Base-by-base conservation (phyloP, 768 basidiomycete genomes). In the Agrocybe praecox region DNA sequence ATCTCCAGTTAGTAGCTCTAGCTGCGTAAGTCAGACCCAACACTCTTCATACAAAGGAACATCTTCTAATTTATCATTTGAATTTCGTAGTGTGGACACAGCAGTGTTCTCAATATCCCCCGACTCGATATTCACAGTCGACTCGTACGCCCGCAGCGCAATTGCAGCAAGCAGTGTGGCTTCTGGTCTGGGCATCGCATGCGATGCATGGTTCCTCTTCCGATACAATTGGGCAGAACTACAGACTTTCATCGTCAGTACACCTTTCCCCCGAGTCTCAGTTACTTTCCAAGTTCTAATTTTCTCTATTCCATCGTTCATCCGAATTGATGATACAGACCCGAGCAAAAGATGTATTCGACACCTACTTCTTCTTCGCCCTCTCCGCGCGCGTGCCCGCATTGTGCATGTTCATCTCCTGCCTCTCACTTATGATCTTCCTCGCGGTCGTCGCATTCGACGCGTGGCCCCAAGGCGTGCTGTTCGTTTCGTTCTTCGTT, bases 331-430 rank as follows among this genome's bases (percentile, higher is more conserved):
- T n/a, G n/a, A n/a, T n/a, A 19, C 67, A 86, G 81, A 58, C 43
- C 5, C 77, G 80, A 22, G 79, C 89, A 0, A 68, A 64, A 8
- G 89, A 89, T 63, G 59, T 90, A 29, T 87, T 83, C 59, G 76
- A 73, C 21, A 77, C 78, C 10, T 87, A 87, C 67, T 75, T 88
- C 55, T 90, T 89, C 74, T 91, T 91, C 69, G 76, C 84, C 24
- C 76, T 91, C 14, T 83, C 85, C 1, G 77, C 88, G 6, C 81
- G 88, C 18, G 72, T 89, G 12, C 89, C 89, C 0, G 78, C 82
- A 0, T 59, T 89, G 8, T 84, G 85, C 65, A 82, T 85, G 75
- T 76, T 87, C 53, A 56, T 76, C 26, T 82, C 87, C 12, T 76
- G 82, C 0, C 44, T 81, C n/a, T 74, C 85, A 1, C 76, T 91